phyloP scores from a whole-genome alignment of 345 rosid genomes.

The Boechera divaricarpa region DNA sequence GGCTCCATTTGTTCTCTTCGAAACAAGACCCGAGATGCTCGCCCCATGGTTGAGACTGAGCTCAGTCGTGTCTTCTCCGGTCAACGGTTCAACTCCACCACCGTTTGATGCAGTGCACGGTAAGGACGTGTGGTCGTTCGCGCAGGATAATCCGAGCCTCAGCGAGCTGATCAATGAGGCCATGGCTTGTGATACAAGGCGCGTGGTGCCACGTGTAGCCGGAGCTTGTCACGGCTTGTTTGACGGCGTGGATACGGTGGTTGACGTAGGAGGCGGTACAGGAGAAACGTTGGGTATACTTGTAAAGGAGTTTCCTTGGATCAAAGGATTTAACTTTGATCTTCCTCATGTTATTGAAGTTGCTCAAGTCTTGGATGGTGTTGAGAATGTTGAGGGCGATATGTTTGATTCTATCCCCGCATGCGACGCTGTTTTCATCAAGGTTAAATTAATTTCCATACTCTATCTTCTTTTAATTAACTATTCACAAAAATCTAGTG shows the following conservation, averaged over 20 bases:
- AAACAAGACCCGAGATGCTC: slow-evolving; percentile 58
- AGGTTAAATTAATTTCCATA: slow-evolving; percentile 49
- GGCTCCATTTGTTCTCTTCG: slow-evolving; percentile 53
- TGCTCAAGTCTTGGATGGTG: slow-evolving; percentile 53
- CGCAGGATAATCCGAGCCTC: slow-evolving; percentile 47
- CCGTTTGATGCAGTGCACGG: slow-evolving; percentile 63
- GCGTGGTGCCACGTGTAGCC: slow-evolving; percentile 45
- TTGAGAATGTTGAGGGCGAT: slow-evolving; percentile 67
- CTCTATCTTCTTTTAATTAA: slow-evolving; percentile 4
- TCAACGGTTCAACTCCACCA: slow-evolving; percentile 12
- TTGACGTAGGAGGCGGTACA: slow-evolving; percentile 77
- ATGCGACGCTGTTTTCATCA: slow-evolving; percentile 62
- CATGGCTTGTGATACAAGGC: slow-evolving; percentile 68
- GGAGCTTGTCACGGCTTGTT: slow-evolving; percentile 57
- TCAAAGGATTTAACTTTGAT: slow-evolving; percentile 72
- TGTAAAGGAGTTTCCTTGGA: slow-evolving; percentile 64
- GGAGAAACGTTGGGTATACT: slow-evolving; percentile 61
- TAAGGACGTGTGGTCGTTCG: slow-evolving; percentile 55
- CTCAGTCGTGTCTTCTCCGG: slow-evolving; percentile 41
- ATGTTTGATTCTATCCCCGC: slow-evolving; percentile 65
- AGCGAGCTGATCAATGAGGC: slow-evolving; percentile 58
- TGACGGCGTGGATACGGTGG: slow-evolving; percentile 59
- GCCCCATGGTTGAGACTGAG: slow-evolving; percentile 67
- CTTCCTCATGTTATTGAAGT: slow-evolving; percentile 66
- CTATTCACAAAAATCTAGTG: background rate